Conservation (phyloP, 768 basidiomycete species). For the Lactarius indigo region DNA sequence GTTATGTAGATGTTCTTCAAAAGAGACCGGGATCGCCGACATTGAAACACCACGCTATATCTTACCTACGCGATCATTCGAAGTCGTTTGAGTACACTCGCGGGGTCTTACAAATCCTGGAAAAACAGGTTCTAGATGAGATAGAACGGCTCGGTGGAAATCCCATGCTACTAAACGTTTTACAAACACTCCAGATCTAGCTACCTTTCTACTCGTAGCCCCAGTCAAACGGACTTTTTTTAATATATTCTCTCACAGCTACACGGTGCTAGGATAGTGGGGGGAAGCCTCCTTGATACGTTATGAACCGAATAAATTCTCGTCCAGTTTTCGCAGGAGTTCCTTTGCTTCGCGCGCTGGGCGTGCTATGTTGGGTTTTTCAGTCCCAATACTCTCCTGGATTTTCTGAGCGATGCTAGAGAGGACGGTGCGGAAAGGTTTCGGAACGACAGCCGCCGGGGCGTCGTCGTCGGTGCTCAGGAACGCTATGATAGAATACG, state of each 20-base stretch:
- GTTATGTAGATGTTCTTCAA: conserved; percentile 72
- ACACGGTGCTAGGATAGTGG: not conserved
- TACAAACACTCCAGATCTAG: conserved; percentile 42
- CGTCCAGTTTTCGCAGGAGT: conserved; percentile 37
- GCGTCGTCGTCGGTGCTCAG: conserved; percentile 45
- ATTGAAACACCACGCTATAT: conserved; percentile 75
- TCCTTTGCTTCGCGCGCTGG: conserved; percentile 85
- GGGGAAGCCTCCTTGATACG: not conserved
- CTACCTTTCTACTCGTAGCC: not conserved
- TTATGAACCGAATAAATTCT: conserved; percentile 22
- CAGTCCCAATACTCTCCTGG: conserved; percentile 61
- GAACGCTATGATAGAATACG: conserved; percentile 56
- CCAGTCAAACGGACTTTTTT: not conserved
- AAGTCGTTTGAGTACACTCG: conserved; percentile 87
- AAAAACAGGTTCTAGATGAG: conserved; percentile 64
- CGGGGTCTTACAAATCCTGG: conserved; percentile 61
- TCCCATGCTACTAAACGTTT: conserved; percentile 49
- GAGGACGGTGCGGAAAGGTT: conserved; percentile 61
- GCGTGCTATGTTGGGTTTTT: conserved; percentile 67
- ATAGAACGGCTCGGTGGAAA: conserved; percentile 79
- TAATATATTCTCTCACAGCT: not conserved
- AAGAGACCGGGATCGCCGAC: conserved; percentile 81
- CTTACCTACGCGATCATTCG: conserved; percentile 71
- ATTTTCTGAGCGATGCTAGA: conserved; percentile 70
- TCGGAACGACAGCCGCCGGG: conserved; percentile 33